phyloP scores from a whole-genome alignment of 495 filamentous ascomycete genomes.

The Aspergillus incahuasiensis region DNA sequence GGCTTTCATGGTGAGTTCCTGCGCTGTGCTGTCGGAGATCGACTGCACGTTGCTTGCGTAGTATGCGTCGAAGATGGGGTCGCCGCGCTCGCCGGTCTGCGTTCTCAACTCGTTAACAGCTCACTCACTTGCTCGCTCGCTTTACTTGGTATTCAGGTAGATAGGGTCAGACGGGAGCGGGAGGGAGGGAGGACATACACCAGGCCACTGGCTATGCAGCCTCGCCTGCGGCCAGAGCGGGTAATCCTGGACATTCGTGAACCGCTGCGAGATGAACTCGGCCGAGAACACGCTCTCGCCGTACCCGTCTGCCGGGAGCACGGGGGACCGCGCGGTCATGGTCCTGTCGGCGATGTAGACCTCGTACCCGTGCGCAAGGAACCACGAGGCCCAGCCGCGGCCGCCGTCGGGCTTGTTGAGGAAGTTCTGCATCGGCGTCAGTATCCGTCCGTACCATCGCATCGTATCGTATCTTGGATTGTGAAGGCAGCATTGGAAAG shows the following conservation, averaged over 20 bases:
- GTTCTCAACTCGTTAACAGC: too few species aligned
- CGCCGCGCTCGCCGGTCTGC: conserved; percentile 34
- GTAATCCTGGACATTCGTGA: conserved; percentile 34
- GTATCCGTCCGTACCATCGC: background rate
- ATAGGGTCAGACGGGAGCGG: background rate
- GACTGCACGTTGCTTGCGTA: conserved; percentile 43
- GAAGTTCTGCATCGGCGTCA: conserved; percentile 27
- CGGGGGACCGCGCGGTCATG: conserved; percentile 39
- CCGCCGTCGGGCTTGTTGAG: conserved; percentile 46
- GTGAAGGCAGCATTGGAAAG: too few species aligned
- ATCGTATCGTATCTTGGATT: too few species aligned
- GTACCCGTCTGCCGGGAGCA: conserved; percentile 25
- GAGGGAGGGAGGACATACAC: conserved; percentile 1
- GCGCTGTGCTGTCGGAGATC: conserved; percentile 23
- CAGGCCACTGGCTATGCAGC: conserved; percentile 48
- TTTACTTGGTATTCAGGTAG: too few species aligned
- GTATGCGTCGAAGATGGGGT: conserved; percentile 42
- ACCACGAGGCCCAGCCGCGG: conserved; percentile 44
- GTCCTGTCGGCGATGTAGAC: conserved; percentile 46
- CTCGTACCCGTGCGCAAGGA: conserved; percentile 39
- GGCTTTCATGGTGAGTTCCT: conserved; percentile 40
- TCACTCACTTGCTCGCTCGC: too few species aligned
- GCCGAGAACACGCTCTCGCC: conserved; percentile 25
- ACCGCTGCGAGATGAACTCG: conserved; percentile 32
- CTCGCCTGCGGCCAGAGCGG: conserved; percentile 40